Base-by-base conservation (phyloP, 768 basidiomycete genomes). In the Infundibulicybe gibba region DNA sequence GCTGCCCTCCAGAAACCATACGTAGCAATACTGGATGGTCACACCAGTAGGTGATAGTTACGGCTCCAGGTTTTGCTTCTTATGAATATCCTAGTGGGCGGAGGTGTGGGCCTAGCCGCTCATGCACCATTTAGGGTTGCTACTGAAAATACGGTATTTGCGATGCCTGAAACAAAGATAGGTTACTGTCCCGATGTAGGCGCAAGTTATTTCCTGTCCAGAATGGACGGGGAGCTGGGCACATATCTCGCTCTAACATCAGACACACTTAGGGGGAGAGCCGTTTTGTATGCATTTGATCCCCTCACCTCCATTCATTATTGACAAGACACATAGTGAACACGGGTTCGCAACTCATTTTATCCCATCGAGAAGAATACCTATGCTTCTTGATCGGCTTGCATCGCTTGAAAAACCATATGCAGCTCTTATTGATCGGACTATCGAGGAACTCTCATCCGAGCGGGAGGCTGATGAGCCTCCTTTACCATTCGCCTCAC, bases 161-260 rank as follows among this genome's bases (percentile, higher is more conserved):
- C 93, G 5, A 98, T 98, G 97, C 97, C 97, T 13, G 97, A 99
- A 70, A 93, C 90, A 11, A 89, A 87, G 58, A 93, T 94, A 57
- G 89, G 87, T 38, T 92, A 90, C 61, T 82, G 70, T 53, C 94
- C 95, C 21, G 95, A 99, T 65, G 94, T 99, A 19, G 97, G 97
- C 15, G 87, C 86, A 21, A 93, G 81, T 56, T 90, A 81, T 69
- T 94, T 93, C 71, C 71, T 99, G 42, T 85, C 93, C 32, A 80
- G 85, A 53, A 67, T 97, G 50, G 97, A 99, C 59, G 97, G 97
- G 10, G 75, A 92, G 54, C 60, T 98, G 39, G 97, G 97, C 35
- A 87, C 92, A n/a, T 99, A 95, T 70, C 80, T 98, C 37, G 91
- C 83, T 10, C 68, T 99, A 54, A 97, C 94, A 8, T 83, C 85